Conservation (phyloP, 768 basidiomycete species). For the Podaxis mareebaensis region DNA sequence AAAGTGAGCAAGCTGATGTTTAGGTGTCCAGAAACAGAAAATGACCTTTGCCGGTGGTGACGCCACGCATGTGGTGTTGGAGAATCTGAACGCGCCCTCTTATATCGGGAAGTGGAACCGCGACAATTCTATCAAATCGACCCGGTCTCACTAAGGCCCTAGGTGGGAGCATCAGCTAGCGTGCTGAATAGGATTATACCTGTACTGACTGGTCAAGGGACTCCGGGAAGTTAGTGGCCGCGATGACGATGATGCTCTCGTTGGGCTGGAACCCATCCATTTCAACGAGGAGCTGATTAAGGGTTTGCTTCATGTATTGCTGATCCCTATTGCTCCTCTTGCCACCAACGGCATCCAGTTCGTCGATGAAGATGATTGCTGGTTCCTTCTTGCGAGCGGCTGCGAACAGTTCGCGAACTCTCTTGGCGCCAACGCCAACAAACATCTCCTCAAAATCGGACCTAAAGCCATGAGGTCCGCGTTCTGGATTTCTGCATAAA, state of each 20-base stretch:
- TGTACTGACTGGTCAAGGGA: constrained; percentile 79
- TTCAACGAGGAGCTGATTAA: constrained; percentile 96
- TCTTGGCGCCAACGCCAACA: constrained; percentile 92
- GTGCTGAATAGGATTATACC: constrained; percentile 1
- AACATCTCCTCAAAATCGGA: constrained; percentile 99
- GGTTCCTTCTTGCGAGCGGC: constrained; percentile 93
- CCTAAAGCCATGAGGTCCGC: constrained; percentile 33
- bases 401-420: constrained; percentile 92
- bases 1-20: constrained; percentile 18
- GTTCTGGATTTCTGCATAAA: constrained; percentile 3
- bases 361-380: constrained; percentile 98
- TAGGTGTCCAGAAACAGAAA: constrained; percentile 11
- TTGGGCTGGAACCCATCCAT: constrained; percentile 95
- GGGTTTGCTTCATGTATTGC: constrained; percentile 89
- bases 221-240: constrained; percentile 97
- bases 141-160: constrained; percentile 96
- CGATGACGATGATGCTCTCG: constrained; percentile 94
- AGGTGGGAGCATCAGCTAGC: constrained; percentile 17
- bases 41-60: constrained; percentile 60
- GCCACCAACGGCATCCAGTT: constrained; percentile 91
- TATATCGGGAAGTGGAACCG: constrained; percentile 93
- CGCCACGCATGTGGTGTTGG: constrained; percentile 85
- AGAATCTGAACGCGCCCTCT: constrained; percentile 93
- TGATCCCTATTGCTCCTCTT: constrained; percentile 84
- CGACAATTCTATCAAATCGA: constrained; percentile 91